Base-by-base conservation (phyloP, 257 asterid genomes). In the Solanum arcanum region DNA sequence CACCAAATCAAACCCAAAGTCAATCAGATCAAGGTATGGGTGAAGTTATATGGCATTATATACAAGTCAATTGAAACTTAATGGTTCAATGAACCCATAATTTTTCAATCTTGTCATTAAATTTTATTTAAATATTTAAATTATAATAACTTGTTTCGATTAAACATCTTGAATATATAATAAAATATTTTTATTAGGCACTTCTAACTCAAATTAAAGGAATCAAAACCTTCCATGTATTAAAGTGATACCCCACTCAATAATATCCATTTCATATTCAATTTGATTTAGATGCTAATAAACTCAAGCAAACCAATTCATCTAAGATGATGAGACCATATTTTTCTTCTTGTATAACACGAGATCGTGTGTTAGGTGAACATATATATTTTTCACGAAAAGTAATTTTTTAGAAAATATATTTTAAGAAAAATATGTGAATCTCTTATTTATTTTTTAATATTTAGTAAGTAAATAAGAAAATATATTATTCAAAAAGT, bases 141-240 rank as follows among this genome's bases (percentile, higher is more conserved):
- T 49, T 15, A 0, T 15, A 6, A 14, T 27, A 5, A 69, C 1
- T 13, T 29, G 1, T 70, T 29, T 8, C 1, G 1, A 69, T 70
- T 15, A 3, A 70, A 7, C 0, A 0, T 15, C 1, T 31, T 31
- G 2, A 15, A 31, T 5, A 31, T 5, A 31, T 70, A 0, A 70
- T 31, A 69, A 31, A 31, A 15, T 6, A 31, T 31, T 69, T 2
- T 4, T 15, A 3, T 31, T 29, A 31, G 1, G 7, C 42, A 69
- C 1, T 69, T 29, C 0, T 29, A 6, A 7, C 12, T 29, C 23
- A 1, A 0, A 9, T 15, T 70, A 8, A 70, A 70, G 12, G 11
- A 1, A 31, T 35, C 47, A 35, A 35, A 72, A 10, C 80, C 80
- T 35, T 73, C 5, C 80, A 20, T 18, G 15, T 35, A 14, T 69